Evolutionary conservation across 2,329 filamentous ascomycete species (phyloP).

Genomic region (Aspergillus sp.): DNA sequence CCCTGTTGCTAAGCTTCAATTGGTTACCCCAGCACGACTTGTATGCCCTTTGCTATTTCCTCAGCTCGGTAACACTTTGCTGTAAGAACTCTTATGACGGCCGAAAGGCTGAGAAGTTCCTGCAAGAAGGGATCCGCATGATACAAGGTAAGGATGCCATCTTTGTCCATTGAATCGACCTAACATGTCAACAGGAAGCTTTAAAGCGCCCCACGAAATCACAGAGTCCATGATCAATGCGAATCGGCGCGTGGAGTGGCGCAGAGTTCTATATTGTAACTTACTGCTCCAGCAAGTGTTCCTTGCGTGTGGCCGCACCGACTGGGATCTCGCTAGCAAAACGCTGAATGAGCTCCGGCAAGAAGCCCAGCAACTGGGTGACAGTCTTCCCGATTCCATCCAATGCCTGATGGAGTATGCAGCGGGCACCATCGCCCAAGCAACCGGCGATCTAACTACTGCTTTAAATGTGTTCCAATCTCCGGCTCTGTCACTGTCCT

Average conservation of each 20-base stretch:
- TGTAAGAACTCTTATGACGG: slow-evolving; percentile 56
- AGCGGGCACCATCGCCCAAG: slow-evolving; percentile 72
- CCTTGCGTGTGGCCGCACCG: slow-evolving; percentile 66
- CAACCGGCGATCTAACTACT: slow-evolving; percentile 67
- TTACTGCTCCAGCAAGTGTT: slow-evolving; percentile 71
- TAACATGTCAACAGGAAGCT: slow-evolving; percentile 28
- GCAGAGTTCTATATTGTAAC: slow-evolving; percentile 64
- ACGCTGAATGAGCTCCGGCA: slow-evolving; percentile 55
- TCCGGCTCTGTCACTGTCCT: slow-evolving; percentile 56
- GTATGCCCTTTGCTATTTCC: slow-evolving; percentile 59
- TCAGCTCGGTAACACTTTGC: slow-evolving; percentile 56
- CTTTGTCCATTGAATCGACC: not conserved
- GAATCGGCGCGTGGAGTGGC: slow-evolving; percentile 62
- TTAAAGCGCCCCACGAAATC: slow-evolving; percentile 39
- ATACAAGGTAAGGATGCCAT: slow-evolving; percentile 38
- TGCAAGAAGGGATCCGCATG: slow-evolving; percentile 57
- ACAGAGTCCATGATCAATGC: slow-evolving; percentile 58
- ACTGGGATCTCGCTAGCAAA: slow-evolving; percentile 65
- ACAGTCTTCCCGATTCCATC: slow-evolving; percentile 42
- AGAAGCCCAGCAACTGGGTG: slow-evolving; percentile 45
- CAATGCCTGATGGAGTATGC: slow-evolving; percentile 67
- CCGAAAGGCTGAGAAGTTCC: slow-evolving; percentile 55
- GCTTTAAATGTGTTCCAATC: slow-evolving; percentile 68
- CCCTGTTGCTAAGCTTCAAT: slow-evolving; percentile 51
- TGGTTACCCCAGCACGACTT: slow-evolving; percentile 63